phyloP scores from a whole-genome alignment of 2,329 filamentous ascomycete species.

The Trichophyton simii region DNA sequence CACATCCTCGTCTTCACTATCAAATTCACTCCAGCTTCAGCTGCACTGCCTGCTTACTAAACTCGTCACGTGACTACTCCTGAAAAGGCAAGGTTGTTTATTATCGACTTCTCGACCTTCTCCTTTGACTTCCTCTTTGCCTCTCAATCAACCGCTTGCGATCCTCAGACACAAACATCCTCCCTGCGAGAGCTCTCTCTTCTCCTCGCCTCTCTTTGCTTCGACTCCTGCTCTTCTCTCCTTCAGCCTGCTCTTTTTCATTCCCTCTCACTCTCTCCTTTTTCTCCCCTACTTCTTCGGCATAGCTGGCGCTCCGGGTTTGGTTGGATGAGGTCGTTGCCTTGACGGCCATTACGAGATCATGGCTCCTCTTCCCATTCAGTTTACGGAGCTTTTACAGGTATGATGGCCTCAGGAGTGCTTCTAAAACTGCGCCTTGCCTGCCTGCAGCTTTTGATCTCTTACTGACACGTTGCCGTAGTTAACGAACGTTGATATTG shows the following conservation, averaged over 20 bases:
- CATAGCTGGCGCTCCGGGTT: conserved; percentile 20
- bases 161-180: neutral
- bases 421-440: no score
- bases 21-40: neutral
- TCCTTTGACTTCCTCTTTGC: conserved; percentile 12
- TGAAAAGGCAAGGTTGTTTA: conserved; percentile 32
- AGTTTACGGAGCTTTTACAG: conserved; percentile 84
- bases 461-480: conserved; percentile 16
- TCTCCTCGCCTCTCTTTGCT: conserved; percentile 14
- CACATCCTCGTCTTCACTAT: neutral
- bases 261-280: neutral
- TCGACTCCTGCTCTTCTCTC: conserved; percentile 9
- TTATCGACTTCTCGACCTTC: conserved; percentile 17
- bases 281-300: conserved; percentile 19
- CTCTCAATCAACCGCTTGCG: conserved; percentile 2
- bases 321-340: conserved; percentile 30
- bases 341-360: conserved; percentile 30
- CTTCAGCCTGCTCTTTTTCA: neutral
- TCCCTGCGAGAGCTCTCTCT: conserved; percentile 8
- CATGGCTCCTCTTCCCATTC: conserved; percentile 65
- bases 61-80: conserved; percentile 17
- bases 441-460: neutral
- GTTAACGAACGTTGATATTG: conserved; percentile 43
- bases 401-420: conserved; percentile 31
- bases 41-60: neutral